Conservation (phyloP, 2,329 filamentous ascomycete species). For the Ceratocystis variospora region DNA sequence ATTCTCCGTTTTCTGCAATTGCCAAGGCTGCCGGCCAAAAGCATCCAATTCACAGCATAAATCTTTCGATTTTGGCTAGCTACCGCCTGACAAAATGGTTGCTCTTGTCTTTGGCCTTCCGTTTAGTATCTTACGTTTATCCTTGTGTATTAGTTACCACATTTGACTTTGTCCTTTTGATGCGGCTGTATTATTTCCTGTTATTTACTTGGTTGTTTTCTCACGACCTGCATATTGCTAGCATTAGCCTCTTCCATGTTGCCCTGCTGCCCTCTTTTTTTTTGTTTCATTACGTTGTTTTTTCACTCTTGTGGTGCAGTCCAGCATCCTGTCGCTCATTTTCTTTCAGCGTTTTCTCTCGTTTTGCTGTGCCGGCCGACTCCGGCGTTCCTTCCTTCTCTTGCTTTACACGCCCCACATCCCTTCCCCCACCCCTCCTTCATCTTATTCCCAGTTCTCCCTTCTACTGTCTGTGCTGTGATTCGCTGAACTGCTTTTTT, state of each 20-base stretch:
- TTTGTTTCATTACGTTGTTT: slow-evolving; percentile 6
- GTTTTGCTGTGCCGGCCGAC: neutral
- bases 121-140: neutral
- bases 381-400: neutral
- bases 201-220: neutral
- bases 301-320: neutral
- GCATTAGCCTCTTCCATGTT: neutral
- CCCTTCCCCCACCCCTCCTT: neutral
- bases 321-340: neutral
- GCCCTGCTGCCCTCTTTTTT: neutral
- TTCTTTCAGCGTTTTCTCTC: neutral
- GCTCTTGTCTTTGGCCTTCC: neutral
- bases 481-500: neutral
- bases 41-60: neutral
- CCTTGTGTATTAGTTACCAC: neutral
- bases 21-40: neutral
- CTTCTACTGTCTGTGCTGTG: neutral
- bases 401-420: neutral
- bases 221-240: neutral
- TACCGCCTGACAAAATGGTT: neutral
- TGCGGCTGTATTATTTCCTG: neutral
- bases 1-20: neutral
- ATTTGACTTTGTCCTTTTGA: neutral
- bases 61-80: neutral
- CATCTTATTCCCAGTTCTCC: neutral